These are phyloP conservation scores for Russula earlei DNA, from an alignment of 768 basidiomycete genomes.

Conservation along the genomic window DNA sequence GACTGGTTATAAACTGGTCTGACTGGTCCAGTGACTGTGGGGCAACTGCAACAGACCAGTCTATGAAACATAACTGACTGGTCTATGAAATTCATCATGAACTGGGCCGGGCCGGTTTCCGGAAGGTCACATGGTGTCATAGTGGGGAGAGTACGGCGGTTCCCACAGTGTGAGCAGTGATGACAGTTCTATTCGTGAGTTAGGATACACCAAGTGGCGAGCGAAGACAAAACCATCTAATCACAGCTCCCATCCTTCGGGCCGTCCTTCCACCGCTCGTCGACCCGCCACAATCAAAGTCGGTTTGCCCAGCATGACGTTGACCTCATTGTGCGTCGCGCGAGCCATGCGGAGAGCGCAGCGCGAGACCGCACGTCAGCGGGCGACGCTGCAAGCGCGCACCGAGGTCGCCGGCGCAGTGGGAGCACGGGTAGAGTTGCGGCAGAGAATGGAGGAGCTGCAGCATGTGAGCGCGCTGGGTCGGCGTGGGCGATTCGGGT, in stretches of 20 bases:
- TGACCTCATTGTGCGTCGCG: conserved; percentile 88
- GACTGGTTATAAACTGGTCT: no score
- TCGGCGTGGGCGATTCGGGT: conserved; percentile 66
- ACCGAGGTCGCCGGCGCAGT: conserved; percentile 79
- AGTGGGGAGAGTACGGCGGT: no score
- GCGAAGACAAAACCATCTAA: conserved; percentile 28
- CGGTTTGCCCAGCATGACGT: conserved; percentile 74
- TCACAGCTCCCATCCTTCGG: conserved; percentile 84
- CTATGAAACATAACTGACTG: no score
- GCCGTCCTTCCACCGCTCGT: conserved; percentile 90
- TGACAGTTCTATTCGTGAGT: background rate
- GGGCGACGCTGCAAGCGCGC: conserved; percentile 54
- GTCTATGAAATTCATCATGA: no score
- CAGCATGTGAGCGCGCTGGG: conserved; percentile 78
- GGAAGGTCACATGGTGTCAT: no score
- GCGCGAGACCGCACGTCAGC: conserved; percentile 70
- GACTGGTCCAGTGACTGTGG: no score
- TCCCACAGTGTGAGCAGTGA: no score
- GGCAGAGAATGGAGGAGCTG: conserved; percentile 70
- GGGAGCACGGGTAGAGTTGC: conserved; percentile 76
- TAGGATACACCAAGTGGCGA: no score
- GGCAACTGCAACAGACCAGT: no score
- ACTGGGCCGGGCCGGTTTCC: no score
- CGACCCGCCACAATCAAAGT: conserved; percentile 76
- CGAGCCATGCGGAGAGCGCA: conserved; percentile 75